A percentile compares a stretch with the other conserved stretches of the same genome.
phyloP scores from a whole-genome alignment of 164 flowering plant genomes.

The Liriodendron chinense region DNA sequence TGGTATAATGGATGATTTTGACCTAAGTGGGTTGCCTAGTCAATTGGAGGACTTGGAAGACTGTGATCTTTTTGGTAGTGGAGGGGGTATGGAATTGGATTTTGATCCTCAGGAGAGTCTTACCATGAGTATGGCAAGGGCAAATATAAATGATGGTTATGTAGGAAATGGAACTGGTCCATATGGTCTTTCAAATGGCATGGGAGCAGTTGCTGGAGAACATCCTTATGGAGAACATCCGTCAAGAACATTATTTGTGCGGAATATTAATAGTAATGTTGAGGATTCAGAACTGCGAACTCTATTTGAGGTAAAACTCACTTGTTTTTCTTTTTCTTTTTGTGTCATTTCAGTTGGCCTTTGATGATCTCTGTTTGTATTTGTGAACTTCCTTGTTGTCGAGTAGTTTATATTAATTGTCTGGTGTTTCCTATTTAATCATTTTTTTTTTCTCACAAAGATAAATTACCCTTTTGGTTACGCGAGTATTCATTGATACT shows the following conservation, averaged over 20 bases:
- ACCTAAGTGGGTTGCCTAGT: conserved; percentile 65
- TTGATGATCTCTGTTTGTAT: background rate
- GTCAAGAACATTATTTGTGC: conserved; percentile 93
- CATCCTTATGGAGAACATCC: conserved; percentile 99
- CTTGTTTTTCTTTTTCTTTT: background rate
- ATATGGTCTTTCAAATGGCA: conserved; percentile 62
- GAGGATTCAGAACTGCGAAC: conserved; percentile 84
- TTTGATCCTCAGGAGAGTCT: conserved; percentile 54
- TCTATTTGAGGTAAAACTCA: conserved; percentile 78
- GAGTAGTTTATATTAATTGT: background rate
- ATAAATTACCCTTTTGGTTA: background rate
- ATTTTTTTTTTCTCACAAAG: background rate
- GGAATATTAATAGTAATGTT: conserved; percentile 95
- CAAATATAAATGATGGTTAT: conserved; percentile 51
- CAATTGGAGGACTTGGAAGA: conserved; percentile 84
- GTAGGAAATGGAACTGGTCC: conserved; percentile 50
- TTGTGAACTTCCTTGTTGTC: background rate
- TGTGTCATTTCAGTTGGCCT: background rate
- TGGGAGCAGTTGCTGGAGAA: conserved; percentile 82
- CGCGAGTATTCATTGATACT: too few species aligned
- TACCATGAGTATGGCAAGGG: conserved; percentile 42
- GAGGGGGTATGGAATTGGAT: conserved; percentile 95
- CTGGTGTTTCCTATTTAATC: background rate
- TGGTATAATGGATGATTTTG: conserved; percentile 87
- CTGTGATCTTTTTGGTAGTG: conserved; percentile 84